Evolutionary conservation across 2,329 filamentous ascomycete species (phyloP).

Genomic region (Neoascochyta sp.): DNA sequence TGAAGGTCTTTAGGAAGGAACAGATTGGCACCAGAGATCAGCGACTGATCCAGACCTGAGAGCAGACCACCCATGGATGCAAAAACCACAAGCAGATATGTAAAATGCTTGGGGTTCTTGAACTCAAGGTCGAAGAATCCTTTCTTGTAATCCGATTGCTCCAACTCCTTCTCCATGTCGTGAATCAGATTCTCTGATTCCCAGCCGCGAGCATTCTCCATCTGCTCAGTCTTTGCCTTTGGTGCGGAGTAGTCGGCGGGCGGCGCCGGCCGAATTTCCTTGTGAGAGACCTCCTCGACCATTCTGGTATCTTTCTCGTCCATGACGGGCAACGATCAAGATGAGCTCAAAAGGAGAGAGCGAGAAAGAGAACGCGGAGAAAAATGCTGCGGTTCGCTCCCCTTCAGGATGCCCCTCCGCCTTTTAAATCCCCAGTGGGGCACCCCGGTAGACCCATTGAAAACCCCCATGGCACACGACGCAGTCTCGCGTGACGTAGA

Average conservation of each 20-base stretch:
- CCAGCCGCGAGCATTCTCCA: constrained; percentile 38
- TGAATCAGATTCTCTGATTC: constrained; percentile 46
- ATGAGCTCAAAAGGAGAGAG: constrained; percentile 7
- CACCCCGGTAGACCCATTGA: too few species aligned
- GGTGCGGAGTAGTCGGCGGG: constrained; percentile 20
- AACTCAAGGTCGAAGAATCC: constrained; percentile 55
- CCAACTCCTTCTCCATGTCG: constrained; percentile 40
- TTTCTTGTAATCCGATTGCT: constrained; percentile 36
- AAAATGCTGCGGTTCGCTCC: constrained; percentile 9
- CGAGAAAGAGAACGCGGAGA: constrained; percentile 7
- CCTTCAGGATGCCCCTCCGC: constrained; percentile 10
- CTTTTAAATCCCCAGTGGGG: constrained; percentile 27
- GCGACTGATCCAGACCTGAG: constrained; percentile 67
- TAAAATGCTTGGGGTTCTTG: constrained; percentile 62
- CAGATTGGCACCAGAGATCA: constrained; percentile 68
- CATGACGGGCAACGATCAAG: constrained; percentile 20
- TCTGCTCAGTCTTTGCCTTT: constrained; percentile 30
- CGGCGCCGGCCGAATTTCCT: constrained; percentile 23
- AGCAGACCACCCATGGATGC: constrained; percentile 73
- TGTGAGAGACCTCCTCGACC: constrained; percentile 9
- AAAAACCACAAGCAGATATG: constrained; percentile 64
- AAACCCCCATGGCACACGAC: constrained; percentile 17
- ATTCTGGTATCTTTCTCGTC: constrained; percentile 25
- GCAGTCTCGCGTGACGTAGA: constrained; percentile 16
- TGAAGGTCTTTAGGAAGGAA: constrained; percentile 59